phyloP scores from a whole-genome alignment of 129 eudicot species.

The Lactuca sativa region DNA sequence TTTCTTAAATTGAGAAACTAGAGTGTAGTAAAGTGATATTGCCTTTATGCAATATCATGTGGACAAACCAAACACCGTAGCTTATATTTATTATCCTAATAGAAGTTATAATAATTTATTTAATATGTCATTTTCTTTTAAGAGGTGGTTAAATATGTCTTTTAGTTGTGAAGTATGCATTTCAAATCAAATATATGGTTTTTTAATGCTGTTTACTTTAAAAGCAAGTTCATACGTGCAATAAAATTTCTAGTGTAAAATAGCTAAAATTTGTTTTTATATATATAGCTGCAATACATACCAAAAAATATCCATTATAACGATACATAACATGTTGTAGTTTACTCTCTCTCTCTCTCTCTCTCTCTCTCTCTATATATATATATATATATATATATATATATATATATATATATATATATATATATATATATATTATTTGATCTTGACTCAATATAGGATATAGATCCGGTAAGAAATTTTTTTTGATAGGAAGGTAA shows the following conservation, averaged over 20 bases:
- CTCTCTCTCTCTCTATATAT: no score
- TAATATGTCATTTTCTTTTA: neutral
- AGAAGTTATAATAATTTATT: neutral
- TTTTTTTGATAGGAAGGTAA: no score
- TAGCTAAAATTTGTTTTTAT: no score
- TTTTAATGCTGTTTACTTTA: neutral
- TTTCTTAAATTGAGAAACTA: neutral
- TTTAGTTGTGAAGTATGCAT: neutral
- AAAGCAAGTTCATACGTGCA: neutral
- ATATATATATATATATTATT: no score
- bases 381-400: no score
- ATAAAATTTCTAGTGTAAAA: no score
- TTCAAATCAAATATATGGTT: neutral
- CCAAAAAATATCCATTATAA: no score
- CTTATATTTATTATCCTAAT: neutral
- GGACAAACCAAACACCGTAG: neutral
- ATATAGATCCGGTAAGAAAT: no score
- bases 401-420: no score
- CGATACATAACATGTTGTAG: neutral
- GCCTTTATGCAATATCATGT: slow-evolving; percentile 21
- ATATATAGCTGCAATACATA: no score
- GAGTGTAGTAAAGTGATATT: slow-evolving; percentile 26
- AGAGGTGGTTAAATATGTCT: neutral
- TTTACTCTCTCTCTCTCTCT: neutral
- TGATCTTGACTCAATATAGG: no score